Base-by-base conservation (phyloP, 2,329 filamentous ascomycete species). In the Aureobasidium pullulans region DNA sequence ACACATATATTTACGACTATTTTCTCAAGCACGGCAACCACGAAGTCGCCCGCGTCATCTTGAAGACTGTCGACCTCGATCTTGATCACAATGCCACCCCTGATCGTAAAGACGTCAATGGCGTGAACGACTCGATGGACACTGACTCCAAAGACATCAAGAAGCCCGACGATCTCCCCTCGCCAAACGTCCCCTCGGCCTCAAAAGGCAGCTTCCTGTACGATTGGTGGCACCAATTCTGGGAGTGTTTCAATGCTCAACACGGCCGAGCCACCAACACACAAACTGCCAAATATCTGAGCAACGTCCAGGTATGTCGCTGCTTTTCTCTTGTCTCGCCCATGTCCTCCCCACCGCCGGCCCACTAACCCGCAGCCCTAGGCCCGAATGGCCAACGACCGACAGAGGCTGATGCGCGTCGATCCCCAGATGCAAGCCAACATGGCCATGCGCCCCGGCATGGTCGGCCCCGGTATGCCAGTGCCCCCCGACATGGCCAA, bases 221-320 rank as follows among this genome's bases (percentile, higher is more conserved):
- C 66, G 94, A 97, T 69, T 99, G 94, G 94, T 99, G 95, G 78
- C 90, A 87, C 69, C 82, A 96, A 56, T 99, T 99, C 73, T 97
- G 91, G 91, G 94, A 99, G 69, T 90, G 97, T 66, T 95, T 89
- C 74, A 85, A 85, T 69, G 90, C 90, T 59, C 89, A 93, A 70
- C 88, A 90, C 69, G 83, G 66, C 49, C 70, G 72, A 62, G 62
- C 58, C 48, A 56, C 53, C 19, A 57, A 59, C 36, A 28, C 50
- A 8, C 42, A 47, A 16, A 54, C 43, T n/a, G 44, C 52, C 15
- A 60, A 56, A 31, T 59, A 57, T 57, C 36, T 57, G 19, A 47
- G n/a, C 42, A 57, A 48, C 15, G 54, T 57, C 32, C 54, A 49
- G 50, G 42, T 59, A 44, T 57, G 61, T 48, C 34, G 40, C 40